These are phyloP conservation scores for Asterochloris erici DNA, from an alignment of 139 green algal species.

Conservation along the genomic window DNA sequence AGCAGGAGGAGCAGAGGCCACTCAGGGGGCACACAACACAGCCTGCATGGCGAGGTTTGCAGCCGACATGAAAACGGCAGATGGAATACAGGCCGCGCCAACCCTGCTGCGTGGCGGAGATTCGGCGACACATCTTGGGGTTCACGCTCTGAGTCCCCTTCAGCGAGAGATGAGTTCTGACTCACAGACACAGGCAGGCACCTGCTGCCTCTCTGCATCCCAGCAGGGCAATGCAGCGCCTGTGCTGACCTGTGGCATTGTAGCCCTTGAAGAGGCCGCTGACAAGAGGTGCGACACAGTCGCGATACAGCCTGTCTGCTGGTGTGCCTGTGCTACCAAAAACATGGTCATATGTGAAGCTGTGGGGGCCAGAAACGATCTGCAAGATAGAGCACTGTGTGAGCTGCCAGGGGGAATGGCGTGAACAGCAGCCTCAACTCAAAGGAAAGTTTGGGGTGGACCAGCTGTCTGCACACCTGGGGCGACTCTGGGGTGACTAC, in stretches of 20 bases:
- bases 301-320: conserved; percentile 53
- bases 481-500: conserved; percentile 56
- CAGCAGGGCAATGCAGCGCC: not conserved
- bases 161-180: no score
- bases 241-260: conserved; percentile 71
- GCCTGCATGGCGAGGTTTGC: conserved; percentile 18
- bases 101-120: no score
- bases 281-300: conserved; percentile 80
- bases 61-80: no score
- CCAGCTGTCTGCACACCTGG: conserved; percentile 50
- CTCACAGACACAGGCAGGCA: no score
- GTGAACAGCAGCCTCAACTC: not conserved
- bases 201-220: no score
- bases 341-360: conserved; percentile 83
- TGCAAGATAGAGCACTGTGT: conserved; percentile 18
- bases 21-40: conserved; percentile 77
- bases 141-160: no score
- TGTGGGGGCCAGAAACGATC: conserved; percentile 50
- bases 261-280: conserved; percentile 86
- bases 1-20: conserved; percentile 86
- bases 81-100: no score
- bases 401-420: not conserved
- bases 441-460: not conserved
- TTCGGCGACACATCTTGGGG: no score
- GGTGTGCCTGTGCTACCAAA: conserved; percentile 49